phyloP scores from a whole-genome alignment of 23 red algal species.

The Gracilaria gracilis region DNA sequence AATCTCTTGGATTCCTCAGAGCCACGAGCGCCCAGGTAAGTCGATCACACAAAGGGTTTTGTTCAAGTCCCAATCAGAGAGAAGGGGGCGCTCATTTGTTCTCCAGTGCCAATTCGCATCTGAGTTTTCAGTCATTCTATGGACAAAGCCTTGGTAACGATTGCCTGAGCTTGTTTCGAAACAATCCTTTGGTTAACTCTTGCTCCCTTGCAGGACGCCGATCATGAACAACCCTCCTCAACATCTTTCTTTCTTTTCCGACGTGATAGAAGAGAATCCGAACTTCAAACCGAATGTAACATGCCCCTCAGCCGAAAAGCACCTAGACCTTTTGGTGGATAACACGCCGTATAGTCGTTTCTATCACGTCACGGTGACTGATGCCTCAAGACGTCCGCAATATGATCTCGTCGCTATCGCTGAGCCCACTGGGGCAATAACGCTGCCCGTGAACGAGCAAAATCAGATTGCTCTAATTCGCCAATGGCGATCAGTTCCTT shows the following conservation, averaged over 20 bases:
- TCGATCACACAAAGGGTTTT: too few species aligned
- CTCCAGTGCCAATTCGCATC: too few species aligned
- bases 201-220: neutral
- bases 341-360: slow-evolving; percentile 63
- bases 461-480: slow-evolving; percentile 55
- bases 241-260: slow-evolving; percentile 32
- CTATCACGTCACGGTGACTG: slow-evolving; percentile 50
- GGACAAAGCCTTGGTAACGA: neutral
- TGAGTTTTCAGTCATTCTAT: neutral
- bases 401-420: slow-evolving; percentile 62
- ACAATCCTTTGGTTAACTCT: too few species aligned
- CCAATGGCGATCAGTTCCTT: slow-evolving; percentile 66
- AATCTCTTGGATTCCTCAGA: too few species aligned
- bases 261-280: neutral
- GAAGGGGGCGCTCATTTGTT: too few species aligned
- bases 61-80: too few species aligned
- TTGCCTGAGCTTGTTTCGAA: neutral
- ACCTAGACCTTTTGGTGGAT: slow-evolving; percentile 38
- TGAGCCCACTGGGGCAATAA: slow-evolving; percentile 60
- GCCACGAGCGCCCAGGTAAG: too few species aligned
- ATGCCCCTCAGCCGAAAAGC: neutral
- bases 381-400: neutral
- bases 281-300: slow-evolving; percentile 38
- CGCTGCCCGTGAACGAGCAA: slow-evolving; percentile 25
- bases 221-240: slow-evolving; percentile 18